Conservation (phyloP, 2,329 filamentous ascomycete genomes). For the Calonectria hawksworthii region DNA sequence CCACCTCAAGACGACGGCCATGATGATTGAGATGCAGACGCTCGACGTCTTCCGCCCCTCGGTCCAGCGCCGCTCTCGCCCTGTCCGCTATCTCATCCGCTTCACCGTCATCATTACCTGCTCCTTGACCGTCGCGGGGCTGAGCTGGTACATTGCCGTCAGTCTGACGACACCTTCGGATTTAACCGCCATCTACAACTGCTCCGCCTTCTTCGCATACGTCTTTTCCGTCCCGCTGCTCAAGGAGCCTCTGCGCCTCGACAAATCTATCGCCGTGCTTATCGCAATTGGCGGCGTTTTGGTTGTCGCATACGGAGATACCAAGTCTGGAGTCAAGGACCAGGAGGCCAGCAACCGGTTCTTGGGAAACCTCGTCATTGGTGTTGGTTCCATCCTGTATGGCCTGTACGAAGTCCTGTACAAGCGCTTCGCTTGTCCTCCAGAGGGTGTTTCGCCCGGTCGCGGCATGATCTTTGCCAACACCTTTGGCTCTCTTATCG, state of each 20-base stretch:
- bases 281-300: constrained; percentile 92
- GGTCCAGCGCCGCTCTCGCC: constrained; percentile 54
- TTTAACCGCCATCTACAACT: constrained; percentile 98
- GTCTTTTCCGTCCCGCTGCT: constrained; percentile 94
- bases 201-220: constrained; percentile 98
- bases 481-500: constrained; percentile 89
- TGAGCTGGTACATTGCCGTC: constrained; percentile 96
- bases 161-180: constrained; percentile 94
- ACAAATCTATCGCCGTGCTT: constrained; percentile 88
- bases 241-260: constrained; percentile 84
- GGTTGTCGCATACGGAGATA: constrained; percentile 94
- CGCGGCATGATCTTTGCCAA: constrained; percentile 98
- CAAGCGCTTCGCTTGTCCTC: constrained; percentile 93
- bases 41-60: constrained; percentile 71
- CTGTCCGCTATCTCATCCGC: constrained; percentile 78
- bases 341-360: constrained; percentile 76
- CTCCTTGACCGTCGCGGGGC: constrained; percentile 88
- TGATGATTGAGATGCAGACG: constrained; percentile 88
- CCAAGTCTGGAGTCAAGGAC: constrained; percentile 57
- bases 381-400: constrained; percentile 90
- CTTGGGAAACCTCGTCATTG: constrained; percentile 92
- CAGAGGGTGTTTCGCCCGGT: constrained; percentile 85
- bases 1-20: constrained; percentile 67
- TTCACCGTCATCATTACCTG: constrained; percentile 87
- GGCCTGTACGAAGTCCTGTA: constrained; percentile 98